These are phyloP conservation scores for Chrysochromulina parva DNA, from an alignment of 78 protist species.

Conservation along the genomic window DNA sequence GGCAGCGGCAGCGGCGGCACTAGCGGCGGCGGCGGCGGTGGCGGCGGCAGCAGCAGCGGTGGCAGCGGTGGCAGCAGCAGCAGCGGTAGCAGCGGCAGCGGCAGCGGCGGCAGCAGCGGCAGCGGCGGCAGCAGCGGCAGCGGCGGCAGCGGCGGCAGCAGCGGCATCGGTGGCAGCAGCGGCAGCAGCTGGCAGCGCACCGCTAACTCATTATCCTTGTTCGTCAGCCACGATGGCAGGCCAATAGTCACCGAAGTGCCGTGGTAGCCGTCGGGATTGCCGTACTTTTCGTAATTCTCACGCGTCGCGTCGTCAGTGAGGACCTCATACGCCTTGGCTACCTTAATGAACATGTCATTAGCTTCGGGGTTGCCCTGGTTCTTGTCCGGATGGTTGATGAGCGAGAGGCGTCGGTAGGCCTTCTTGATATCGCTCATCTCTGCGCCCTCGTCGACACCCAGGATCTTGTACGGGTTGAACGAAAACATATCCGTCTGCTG, in stretches of 20 bases:
- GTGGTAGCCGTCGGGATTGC: constrained; percentile 63
- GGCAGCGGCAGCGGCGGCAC: no score
- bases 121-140: no score
- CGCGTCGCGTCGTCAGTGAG: constrained; percentile 48
- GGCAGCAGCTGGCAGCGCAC: neutral
- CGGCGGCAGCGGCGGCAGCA: no score
- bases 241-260: constrained; percentile 52
- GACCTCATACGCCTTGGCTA: constrained; percentile 50
- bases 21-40: no score
- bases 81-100: no score
- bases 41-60: no score
- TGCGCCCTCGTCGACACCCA: constrained; percentile 25
- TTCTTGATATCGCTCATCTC: constrained; percentile 30
- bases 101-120: no score
- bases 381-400: constrained; percentile 38
- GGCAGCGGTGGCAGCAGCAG: no score
- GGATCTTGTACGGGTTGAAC: constrained; percentile 41
- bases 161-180: no score
- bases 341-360: constrained; percentile 37
- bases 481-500: neutral
- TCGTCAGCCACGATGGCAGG: constrained; percentile 34
- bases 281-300: constrained; percentile 51
- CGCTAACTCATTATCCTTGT: constrained; percentile 25
- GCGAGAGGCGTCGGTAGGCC: constrained; percentile 45
- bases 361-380: constrained; percentile 12